These are phyloP conservation scores for Obba rivulosa DNA, from an alignment of 768 basidiomycete species.

Conservation along the genomic window DNA sequence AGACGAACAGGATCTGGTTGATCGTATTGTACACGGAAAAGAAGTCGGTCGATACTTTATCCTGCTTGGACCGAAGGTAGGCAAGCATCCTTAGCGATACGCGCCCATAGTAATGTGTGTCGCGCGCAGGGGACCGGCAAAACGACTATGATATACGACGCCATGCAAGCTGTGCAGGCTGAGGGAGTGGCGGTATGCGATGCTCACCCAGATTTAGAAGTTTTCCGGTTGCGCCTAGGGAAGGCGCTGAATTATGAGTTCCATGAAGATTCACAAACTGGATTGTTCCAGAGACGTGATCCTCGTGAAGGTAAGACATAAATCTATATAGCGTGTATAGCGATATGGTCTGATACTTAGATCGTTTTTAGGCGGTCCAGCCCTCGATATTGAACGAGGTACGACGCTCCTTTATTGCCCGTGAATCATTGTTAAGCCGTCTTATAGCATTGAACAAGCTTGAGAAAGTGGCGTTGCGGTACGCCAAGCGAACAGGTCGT, in stretches of 20 bases:
- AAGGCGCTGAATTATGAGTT: slow-evolving; percentile 85
- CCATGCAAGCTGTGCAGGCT: slow-evolving; percentile 70
- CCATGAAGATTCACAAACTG: slow-evolving; percentile 77
- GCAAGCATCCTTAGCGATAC: slow-evolving; percentile 3
- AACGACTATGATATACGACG: slow-evolving; percentile 78
- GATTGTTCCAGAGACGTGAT: slow-evolving; percentile 77
- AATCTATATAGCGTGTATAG: too few relatives aligned
- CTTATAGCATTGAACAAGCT: slow-evolving; percentile 69
- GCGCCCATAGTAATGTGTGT: slow-evolving; percentile 2
- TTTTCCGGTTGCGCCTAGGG: slow-evolving; percentile 80
- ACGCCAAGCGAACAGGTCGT: slow-evolving; percentile 47
- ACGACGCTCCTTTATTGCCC: background rate
- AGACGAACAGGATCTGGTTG: slow-evolving; percentile 69
- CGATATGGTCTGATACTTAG: background rate
- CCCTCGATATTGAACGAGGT: slow-evolving; percentile 81
- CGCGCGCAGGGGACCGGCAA: slow-evolving; percentile 65
- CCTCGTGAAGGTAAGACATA: slow-evolving; percentile 60
- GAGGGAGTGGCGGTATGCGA: slow-evolving; percentile 73
- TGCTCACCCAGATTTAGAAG: slow-evolving; percentile 82
- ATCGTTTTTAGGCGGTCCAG: slow-evolving; percentile 51
- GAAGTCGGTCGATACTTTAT: slow-evolving; percentile 73
- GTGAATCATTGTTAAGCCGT: background rate
- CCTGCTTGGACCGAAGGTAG: slow-evolving; percentile 72
- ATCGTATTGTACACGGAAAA: slow-evolving; percentile 71
- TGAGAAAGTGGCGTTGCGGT: slow-evolving; percentile 76